Percentiles rank a stretch among this genome's conserved stretches.
Conservation (phyloP, 2,329 filamentous ascomycete genomes). For the Exophiala spinifera region DNA sequence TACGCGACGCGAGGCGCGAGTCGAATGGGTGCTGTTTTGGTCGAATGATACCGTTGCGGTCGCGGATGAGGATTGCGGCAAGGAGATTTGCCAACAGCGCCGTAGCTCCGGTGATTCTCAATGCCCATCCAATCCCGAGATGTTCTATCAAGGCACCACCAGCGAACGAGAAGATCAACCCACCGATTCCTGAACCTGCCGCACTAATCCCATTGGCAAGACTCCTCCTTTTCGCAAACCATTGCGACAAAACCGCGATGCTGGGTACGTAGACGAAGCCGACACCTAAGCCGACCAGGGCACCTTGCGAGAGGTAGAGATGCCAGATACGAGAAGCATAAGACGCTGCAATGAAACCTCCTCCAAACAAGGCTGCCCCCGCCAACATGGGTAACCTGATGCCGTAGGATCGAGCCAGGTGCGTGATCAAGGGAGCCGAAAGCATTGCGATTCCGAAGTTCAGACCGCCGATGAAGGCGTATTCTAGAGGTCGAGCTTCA, state of each 20-base stretch:
- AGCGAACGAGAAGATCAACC: slow-evolving; percentile 29
- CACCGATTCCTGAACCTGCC: slow-evolving; percentile 32
- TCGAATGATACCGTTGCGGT: slow-evolving; percentile 27
- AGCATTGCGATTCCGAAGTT: slow-evolving; percentile 29
- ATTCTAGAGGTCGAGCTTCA: slow-evolving; percentile 28
- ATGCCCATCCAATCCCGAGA: slow-evolving; percentile 29
- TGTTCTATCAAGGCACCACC: slow-evolving; percentile 29
- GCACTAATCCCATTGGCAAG: slow-evolving; percentile 31
- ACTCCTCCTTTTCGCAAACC: slow-evolving; percentile 32
- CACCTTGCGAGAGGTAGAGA: slow-evolving; percentile 30
- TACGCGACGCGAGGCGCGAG: slow-evolving; percentile 14
- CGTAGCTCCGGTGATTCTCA: slow-evolving; percentile 30
- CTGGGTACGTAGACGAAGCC: slow-evolving; percentile 28
- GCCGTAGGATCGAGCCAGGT: slow-evolving; percentile 21
- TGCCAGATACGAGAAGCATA: slow-evolving; percentile 26
- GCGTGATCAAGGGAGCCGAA: slow-evolving; percentile 29
- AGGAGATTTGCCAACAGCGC: slow-evolving; percentile 25
- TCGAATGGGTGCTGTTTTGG: slow-evolving; percentile 29
- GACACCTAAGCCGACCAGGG: slow-evolving; percentile 29
- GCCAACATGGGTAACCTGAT: slow-evolving; percentile 23
- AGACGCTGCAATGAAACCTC: slow-evolving; percentile 30
- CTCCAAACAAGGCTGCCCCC: slow-evolving; percentile 18
- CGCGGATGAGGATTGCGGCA: slow-evolving; percentile 29
- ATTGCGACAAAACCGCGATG: slow-evolving; percentile 28
- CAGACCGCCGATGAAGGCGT: slow-evolving; percentile 33